These are phyloP conservation scores for Wickerhamiella infanticola DNA, from an alignment of 1,139 yeast genomes.

Conservation along the genomic window DNA sequence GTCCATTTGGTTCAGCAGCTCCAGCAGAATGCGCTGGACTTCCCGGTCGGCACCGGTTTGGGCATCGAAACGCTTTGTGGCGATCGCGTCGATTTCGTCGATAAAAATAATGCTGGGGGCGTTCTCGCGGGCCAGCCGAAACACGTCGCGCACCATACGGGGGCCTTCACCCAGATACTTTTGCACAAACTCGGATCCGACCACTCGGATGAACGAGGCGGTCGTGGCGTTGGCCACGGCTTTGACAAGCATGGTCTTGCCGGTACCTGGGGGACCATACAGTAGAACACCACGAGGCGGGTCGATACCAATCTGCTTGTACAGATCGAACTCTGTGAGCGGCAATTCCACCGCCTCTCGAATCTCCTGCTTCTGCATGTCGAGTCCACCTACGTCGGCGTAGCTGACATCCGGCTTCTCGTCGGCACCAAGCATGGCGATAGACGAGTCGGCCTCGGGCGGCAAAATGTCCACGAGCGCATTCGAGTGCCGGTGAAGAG, in stretches of 20 bases:
- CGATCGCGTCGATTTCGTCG: conserved; percentile 98
- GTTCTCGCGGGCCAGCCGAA: conserved; percentile 91
- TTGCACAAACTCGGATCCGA: conserved; percentile 96
- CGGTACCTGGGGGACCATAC: conserved; percentile 99
- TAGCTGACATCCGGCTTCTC: conserved; percentile 75
- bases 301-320: conserved; percentile 95
- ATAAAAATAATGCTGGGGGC: conserved; percentile 93
- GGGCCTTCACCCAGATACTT: conserved; percentile 99
- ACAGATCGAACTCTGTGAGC: conserved; percentile 85
- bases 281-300: conserved; percentile 96
- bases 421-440: conserved; percentile 85
- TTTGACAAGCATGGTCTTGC: conserved; percentile 96
- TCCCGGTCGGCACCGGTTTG: conserved; percentile 99
- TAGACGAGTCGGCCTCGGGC: conserved; percentile 96
- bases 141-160: conserved; percentile 97
- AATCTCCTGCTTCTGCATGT: conserved; percentile 97
- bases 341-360: conserved; percentile 98
- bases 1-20: conserved; percentile 95
- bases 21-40: conserved; percentile 94
- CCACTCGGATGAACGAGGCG: conserved; percentile 90
- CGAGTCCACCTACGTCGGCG: conserved; percentile 96
- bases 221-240: conserved; percentile 97
- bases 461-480: conserved; percentile 95
- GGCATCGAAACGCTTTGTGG: conserved; percentile 97
- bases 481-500: conserved; percentile 94